A percentile compares a stretch with the other conserved stretches of the same genome.
Conservation (phyloP, 148 eudicot species). For the Heliamphora exappendiculata region DNA sequence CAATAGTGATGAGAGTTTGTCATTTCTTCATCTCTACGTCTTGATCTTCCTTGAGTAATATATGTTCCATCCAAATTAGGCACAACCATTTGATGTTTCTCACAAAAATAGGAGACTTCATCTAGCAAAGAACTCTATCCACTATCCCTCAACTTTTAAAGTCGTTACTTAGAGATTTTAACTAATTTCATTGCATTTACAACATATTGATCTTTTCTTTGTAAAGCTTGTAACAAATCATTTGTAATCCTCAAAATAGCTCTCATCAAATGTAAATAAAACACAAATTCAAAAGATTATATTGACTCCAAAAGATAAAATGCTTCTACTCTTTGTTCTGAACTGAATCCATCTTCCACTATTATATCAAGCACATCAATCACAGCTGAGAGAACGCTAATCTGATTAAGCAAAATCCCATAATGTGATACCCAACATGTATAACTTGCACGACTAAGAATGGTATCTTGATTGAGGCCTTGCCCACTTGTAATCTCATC, state of each 20-base stretch:
- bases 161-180: no score
- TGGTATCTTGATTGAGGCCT: constrained; percentile 16
- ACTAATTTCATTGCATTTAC: no score
- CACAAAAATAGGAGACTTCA: no score
- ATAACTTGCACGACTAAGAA: constrained; percentile 1
- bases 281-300: neutral
- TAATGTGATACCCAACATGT: constrained; percentile 27
- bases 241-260: neutral
- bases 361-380: neutral
- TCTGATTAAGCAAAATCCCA: constrained; percentile 6
- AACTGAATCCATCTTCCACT: neutral
- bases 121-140: no score
- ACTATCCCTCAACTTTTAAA: no score
- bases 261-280: neutral
- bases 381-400: neutral
- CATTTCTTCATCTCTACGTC: no score
- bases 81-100: no score
- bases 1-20: no score
- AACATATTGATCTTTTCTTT: no score
- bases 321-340: neutral
- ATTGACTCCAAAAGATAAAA: neutral
- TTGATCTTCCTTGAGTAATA: no score
- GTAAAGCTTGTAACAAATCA: no score
- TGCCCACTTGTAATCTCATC: constrained; percentile 8
- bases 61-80: no score